Evolutionary conservation across 2,329 filamentous ascomycete species (phyloP), one percentile per base, ranked within the genome.

Genomic region (Neonectria ditissima): DNA sequence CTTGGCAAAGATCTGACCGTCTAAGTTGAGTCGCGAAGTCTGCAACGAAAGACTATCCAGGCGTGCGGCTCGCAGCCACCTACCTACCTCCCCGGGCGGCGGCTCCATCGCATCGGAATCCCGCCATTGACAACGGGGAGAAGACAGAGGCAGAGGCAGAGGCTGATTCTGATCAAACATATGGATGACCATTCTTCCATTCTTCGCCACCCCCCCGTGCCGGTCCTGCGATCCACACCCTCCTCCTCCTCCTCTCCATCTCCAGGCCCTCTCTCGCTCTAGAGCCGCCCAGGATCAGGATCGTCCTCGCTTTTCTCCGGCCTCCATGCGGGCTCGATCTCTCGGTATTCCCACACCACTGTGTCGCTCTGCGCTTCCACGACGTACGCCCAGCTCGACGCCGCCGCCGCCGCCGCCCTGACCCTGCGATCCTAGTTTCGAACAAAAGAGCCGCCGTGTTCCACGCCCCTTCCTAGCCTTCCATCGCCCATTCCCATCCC

Each of bases 371-470:
- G 30, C 30, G 44, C 22, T 57, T 53, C 41, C 30, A 32, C 30
- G 30, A 28, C 60, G 30, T 43, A 50, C 55, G 50, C 47, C 55
- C 24, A 26, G 24, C 24, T 26, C 24, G 24, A 26, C 24, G 4
- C 6, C 26, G 24, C 14, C 59, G 47, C 56, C 55, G 61, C 54
- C 53, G 55, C 64, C 65, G 68, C 63, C 63, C 67, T 72, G 67
- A 69, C 69, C 66, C 68, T 67, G 60, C 58, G 70, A 71, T 71
- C 67, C 70, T 68, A 69, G 70, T 62, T 56, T 69, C 63, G 59
- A 72, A 69, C 72, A 74, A 74, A 74, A 73, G 72, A 74, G 72
- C 72, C 70, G 69, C 72, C 65, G 69, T 67, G 66, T 65, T 73
- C 69, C 66, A 69, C 70, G 65, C 64, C 71, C 63, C 69, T 70